Base-by-base conservation (phyloP, 345 rosid species). In the Garcia nutans region DNA sequence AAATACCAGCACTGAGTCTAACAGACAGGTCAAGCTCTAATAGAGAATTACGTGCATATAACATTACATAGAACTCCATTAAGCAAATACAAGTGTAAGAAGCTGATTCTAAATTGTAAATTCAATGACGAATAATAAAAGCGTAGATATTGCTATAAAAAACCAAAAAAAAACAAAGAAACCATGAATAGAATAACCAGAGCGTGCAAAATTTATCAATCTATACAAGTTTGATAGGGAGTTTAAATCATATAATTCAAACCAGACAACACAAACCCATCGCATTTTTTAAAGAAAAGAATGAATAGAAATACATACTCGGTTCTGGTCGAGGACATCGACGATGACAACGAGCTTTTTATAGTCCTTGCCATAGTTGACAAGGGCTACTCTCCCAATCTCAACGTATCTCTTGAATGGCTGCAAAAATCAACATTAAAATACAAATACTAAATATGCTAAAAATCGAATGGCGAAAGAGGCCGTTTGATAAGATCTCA, bases 361-460 rank as follows among this genome's bases (percentile, higher is more conserved):
- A 41, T 90, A 93, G 22, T 93, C 98, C 74, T 88, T 84, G 4
- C 98, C 95, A 76, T 93, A 93, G 88, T 91, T 93, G 78, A 93
- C 89, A 3, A 93, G 90, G 6, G 95, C 97, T 10, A 91, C 98
- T 75, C 97, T 83, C 28, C 97, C 98, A 70, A 93, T 93, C 94
- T 93, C 98, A 9, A 93, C 95, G 82, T 82, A 91, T 78, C 98
- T 89, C 89, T 93, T 91, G 88, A 93, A 93, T 28, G 92, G 90
- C 98, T 93, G 63, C 61, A 41, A 1, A 50, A 0, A 52, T 17
- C 70, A 44, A n/a, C 59, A 61, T 19, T 17, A 69, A 45, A 19
- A 76, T 76, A 24, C n/a, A 55, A 5, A 64, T 47, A 33, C 59
- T 55, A 72, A 6, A 75, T n/a, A n/a, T 54, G 50, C 47, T 60